These are phyloP conservation scores for Geranium incanum DNA, from an alignment of 441 rosid genomes.

Conservation along the genomic window DNA sequence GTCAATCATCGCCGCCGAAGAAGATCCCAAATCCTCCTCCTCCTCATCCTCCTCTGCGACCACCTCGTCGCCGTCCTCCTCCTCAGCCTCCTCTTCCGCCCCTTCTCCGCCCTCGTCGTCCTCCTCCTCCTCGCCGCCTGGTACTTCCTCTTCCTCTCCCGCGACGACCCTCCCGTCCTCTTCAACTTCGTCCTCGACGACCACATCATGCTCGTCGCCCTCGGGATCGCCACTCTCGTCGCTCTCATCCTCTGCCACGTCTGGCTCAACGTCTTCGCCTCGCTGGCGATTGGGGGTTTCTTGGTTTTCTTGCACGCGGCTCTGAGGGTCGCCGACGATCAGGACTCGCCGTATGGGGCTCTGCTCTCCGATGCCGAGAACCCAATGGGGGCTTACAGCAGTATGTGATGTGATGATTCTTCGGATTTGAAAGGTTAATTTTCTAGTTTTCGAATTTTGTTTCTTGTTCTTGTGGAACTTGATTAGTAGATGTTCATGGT, in stretches of 20 bases:
- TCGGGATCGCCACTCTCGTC: constrained; percentile 34
- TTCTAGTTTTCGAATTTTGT: too few species aligned
- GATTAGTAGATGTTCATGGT: too few species aligned
- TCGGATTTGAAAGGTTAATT: too few species aligned
- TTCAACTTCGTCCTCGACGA: constrained; percentile 5
- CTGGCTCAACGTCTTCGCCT: constrained; percentile 43
- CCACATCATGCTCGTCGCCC: constrained; percentile 35
- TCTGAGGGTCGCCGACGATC: constrained; percentile 58
- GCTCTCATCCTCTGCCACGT: constrained; percentile 39
- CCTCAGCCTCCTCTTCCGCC: constrained; percentile 50
- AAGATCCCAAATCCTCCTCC: constrained; percentile 26
- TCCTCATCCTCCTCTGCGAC: constrained; percentile 13
- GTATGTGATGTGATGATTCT: constrained; percentile 20
- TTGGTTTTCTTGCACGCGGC: constrained; percentile 47
- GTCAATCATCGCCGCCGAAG: constrained; percentile 34
- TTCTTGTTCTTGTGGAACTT: too few species aligned
- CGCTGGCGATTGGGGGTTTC: constrained; percentile 29
- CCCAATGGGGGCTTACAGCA: constrained; percentile 36
- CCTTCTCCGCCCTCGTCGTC: constrained; percentile 50
- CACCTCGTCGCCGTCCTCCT: constrained; percentile 34
- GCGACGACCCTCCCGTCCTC: constrained; percentile 30
- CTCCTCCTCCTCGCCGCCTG: constrained; percentile 43
- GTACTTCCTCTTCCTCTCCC: constrained; percentile 62
- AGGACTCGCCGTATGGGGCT: constrained; percentile 51
- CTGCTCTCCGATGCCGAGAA: constrained; percentile 42